Evolutionary conservation across 2,329 filamentous ascomycete species (phyloP).

Genomic region (Claviceps sp.): DNA sequence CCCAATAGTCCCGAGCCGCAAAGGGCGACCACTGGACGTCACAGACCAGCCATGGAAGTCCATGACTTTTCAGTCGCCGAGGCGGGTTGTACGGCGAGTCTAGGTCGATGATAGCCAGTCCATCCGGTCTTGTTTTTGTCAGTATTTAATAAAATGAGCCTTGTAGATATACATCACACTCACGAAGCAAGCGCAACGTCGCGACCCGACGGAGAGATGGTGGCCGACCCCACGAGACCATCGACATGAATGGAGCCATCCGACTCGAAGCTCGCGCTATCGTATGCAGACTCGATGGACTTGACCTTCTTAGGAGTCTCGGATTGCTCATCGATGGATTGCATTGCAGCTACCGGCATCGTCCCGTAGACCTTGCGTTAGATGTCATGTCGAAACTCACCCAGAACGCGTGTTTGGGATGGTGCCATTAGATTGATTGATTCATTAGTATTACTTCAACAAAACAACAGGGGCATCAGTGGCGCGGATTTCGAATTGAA

Average conservation of each 20-base stretch:
- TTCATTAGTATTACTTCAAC: not conserved
- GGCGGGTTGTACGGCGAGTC: constrained; percentile 82
- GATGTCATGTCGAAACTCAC: constrained; percentile 6
- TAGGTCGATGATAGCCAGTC: constrained; percentile 81
- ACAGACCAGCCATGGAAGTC: constrained; percentile 85
- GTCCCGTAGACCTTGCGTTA: not conserved
- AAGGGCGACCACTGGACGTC: constrained; percentile 97
- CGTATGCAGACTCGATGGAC: constrained; percentile 54
- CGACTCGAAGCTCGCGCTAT: constrained; percentile 77
- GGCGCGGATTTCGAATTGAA: too few species aligned
- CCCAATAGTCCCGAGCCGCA: constrained; percentile 78
- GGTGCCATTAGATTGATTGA: not conserved
- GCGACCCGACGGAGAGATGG: constrained; percentile 80
- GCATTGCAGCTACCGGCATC: constrained; percentile 24
- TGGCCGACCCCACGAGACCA: constrained; percentile 72
- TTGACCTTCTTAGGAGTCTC: constrained; percentile 42
- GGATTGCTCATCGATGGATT: constrained; percentile 30
- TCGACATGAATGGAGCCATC: constrained; percentile 77
- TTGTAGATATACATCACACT: constrained; percentile 15
- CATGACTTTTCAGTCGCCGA: constrained; percentile 66
- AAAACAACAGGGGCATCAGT: not conserved
- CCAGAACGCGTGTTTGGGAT: not conserved
- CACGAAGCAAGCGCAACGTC: constrained; percentile 80
- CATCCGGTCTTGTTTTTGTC: constrained; percentile 48
- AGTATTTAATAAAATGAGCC: constrained; percentile 12